Evolutionary conservation across 148 eudicot species (phyloP), one percentile per base, ranked within the genome.

Genomic region (Diospyros kaki): DNA sequence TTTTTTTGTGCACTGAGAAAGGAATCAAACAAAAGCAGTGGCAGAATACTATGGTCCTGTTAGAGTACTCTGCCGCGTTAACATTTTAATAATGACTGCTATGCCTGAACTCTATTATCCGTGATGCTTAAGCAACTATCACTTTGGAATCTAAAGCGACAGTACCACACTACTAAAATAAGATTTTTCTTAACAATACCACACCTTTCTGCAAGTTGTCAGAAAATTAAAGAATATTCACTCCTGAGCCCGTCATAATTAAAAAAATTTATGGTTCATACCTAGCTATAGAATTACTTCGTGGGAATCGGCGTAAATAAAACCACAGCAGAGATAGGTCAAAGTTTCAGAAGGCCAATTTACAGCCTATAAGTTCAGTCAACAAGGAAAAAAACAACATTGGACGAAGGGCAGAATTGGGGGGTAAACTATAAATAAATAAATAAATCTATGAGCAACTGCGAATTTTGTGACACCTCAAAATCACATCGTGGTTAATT

Each of bases 61-160:
- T 51, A 48, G 71, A 50, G 58, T 48, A 68, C 52, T 51, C 42
- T 18, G n/a, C 7, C 71, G 18, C 58, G 28, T 66, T 50, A 15
- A 50, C 56, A 68, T 48, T 28, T 46, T 44, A 67, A 48, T 67
- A 41, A 17, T 51, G 40, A 66, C 39, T 39, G 42, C 40, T 62
- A 62, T 28, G 2, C 65, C 28, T 62, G 7, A 28, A 62, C 40
- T 9, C 8, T 8, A 51, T 51, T 15, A 51, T 15, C 51, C 71
- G 5, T 69, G 72, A 51, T 51, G 59, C 72, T 39, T 69, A 52
- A 28, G 38, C 72, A 39, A 13, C 59, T 38, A 69, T n/a, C 72
- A 69, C 59, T 69, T 52, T 69, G 58, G 45, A 69, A 69, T 69
- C 58, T 18, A 52, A 52, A 69, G 41, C 59, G 52, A 52, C 17